Evolutionary conservation across 2,329 filamentous ascomycete species (phyloP), one percentile per base, ranked within the genome.

Genomic region (Fusarium domesticum): DNA sequence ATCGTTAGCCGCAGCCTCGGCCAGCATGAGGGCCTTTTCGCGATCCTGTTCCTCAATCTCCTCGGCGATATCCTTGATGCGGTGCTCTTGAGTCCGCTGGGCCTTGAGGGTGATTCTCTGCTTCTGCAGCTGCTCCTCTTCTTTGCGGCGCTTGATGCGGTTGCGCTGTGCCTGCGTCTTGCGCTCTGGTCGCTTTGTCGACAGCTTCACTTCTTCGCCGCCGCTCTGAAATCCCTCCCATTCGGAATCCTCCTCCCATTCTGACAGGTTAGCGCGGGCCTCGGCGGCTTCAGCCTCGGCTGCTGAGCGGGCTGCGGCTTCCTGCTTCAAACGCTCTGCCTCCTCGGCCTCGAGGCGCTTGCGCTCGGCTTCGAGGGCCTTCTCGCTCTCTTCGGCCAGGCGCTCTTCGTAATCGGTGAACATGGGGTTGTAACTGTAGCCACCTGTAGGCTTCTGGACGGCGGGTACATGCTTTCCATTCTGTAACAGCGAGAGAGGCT

Each of bases 161-260:
- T 97, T 97, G 50, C 90, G 78, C 68, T 97, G 88, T 1, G 82
- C 76, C 39, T 84, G 87, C 2, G 89, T 95, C 74, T 97, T 97
- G 60, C 92, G 78, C 67, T 88, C 80, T 3, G 88, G 85, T 47
- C 84, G 77, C 72, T 95, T 96, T 32, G 53, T 53, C 8, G 56
- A 59, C 49, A 80, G 79, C 60, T 80, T 83, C 61, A 69, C 60
- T 23, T 88, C 85, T 56, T 89, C 85, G 8, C 78, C 80, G 43
- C 89, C 90, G 63, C 89, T 96, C 70, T 96, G 85, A 54, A 89
- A 82, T 0, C 87, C 87, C 66, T 91, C 92, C 89, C 90, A 96
- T 12, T 88, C 90, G 36, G 87, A 93, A 63, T 96, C 91, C 58
- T 92, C 87, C 47, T 95, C 89, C 74, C 81, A 92, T 64, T 82